Conservation (phyloP, 495 filamentous ascomycete genomes). For the Hypoxylon perforatum region DNA sequence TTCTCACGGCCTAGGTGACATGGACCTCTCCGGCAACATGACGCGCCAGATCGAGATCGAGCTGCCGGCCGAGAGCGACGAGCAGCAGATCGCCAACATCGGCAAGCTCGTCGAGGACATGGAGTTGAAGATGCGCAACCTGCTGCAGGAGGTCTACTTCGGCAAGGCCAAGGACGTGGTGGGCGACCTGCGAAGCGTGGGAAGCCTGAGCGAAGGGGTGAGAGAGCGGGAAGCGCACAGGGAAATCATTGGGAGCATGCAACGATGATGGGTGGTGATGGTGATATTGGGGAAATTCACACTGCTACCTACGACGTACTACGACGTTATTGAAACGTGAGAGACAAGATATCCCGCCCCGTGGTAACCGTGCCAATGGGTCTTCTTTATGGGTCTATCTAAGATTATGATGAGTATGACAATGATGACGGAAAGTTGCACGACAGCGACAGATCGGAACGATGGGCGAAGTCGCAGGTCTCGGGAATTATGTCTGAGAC, state of each 20-base stretch:
- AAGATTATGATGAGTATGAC: constrained; percentile 32
- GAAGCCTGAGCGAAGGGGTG: constrained; percentile 84
- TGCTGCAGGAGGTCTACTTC: constrained; percentile 99
- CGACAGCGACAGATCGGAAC: constrained; percentile 35
- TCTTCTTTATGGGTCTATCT: background rate
- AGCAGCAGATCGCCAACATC: constrained; percentile 94
- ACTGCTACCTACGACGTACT: constrained; percentile 5
- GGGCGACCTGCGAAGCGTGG: constrained; percentile 94
- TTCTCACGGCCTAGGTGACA: constrained; percentile 78
- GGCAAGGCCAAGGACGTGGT: constrained; percentile 99
- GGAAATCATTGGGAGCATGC: constrained; percentile 89
- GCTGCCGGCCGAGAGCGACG: constrained; percentile 87
- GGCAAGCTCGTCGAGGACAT: constrained; percentile 97
- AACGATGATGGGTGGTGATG: constrained; percentile 47
- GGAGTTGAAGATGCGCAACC: constrained; percentile 99
- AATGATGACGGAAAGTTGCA: constrained; percentile 33
- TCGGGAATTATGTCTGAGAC: constrained; percentile 43
- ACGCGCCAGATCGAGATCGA: constrained; percentile 94
- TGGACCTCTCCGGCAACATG: constrained; percentile 98
- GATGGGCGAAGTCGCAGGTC: constrained; percentile 30
- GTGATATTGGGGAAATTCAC: background rate
- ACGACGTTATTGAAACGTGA: constrained; percentile 8
- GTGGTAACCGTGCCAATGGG: constrained; percentile 13
- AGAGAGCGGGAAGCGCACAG: constrained; percentile 86
- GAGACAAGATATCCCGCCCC: constrained; percentile 14